phyloP scores from a whole-genome alignment of 2,329 filamentous ascomycete genomes.

The Didymella arachidicola region DNA sequence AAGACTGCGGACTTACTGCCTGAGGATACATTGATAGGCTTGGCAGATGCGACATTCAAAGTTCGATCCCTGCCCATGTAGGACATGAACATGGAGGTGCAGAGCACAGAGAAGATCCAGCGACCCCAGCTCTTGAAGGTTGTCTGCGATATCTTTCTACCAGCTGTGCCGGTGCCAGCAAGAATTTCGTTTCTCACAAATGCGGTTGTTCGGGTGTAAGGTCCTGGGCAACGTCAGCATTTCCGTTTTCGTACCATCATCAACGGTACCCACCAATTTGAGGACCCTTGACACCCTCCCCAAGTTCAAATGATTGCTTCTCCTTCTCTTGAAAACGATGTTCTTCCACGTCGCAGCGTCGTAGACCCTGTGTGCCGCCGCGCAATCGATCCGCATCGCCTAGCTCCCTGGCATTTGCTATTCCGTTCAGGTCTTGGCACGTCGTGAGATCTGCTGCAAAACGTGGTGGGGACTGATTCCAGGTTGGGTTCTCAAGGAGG shows the following conservation, averaged over 20 bases:
- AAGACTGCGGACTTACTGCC: constrained; percentile 20
- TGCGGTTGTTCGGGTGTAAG: constrained; percentile 40
- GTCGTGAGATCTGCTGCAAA: constrained; percentile 45
- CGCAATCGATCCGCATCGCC: constrained; percentile 34
- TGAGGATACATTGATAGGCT: constrained; percentile 17
- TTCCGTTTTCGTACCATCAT: constrained; percentile 5
- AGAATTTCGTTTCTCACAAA: constrained; percentile 29
- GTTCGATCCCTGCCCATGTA: constrained; percentile 22
- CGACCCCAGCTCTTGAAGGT: constrained; percentile 27
- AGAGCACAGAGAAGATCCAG: constrained; percentile 39
- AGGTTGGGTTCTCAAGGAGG: constrained; percentile 36
- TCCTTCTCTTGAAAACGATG: constrained; percentile 30
- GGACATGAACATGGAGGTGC: constrained; percentile 37
- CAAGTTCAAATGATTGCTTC: constrained; percentile 21
- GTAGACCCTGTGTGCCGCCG: constrained; percentile 23
- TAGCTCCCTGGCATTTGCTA: constrained; percentile 42
- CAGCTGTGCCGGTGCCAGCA: constrained; percentile 23
- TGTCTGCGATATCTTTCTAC: not conserved
- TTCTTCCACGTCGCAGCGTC: constrained; percentile 26
- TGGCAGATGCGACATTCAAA: not conserved
- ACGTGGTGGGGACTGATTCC: constrained; percentile 43
- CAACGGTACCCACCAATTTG: constrained; percentile 24
- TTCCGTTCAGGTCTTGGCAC: constrained; percentile 42
- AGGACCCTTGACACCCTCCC: constrained; percentile 40
- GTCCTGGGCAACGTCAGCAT: constrained; percentile 32